Base-by-base conservation (phyloP, 306 rosid genomes). In the Acacia crassicarpa region DNA sequence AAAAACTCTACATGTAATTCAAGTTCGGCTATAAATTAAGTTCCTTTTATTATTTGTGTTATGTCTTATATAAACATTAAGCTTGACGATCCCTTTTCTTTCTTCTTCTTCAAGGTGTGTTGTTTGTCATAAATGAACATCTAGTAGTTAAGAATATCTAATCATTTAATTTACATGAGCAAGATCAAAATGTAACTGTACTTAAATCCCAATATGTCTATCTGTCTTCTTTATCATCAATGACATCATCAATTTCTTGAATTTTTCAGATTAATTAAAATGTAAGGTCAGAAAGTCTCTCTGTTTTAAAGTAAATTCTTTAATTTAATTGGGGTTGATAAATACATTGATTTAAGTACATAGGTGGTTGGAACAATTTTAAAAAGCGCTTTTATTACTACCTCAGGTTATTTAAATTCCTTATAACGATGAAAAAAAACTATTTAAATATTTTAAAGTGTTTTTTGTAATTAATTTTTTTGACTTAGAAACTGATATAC, bases 1-100 rank as follows among this genome's bases (percentile, higher is more conserved):
- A 89, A 74, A 53, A 70, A 53, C 85, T 25, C 74, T 78, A 62
- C 85, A 81, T 86, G 86, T 68, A 68, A 48, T 48, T 12, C 1
- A 40, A 32, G 4, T 33, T 66, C 25, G 2, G 67, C 2, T 58
- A 9, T 58, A 10, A 9, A 53, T 17, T 5, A 17, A 32, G 22
- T 14, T 33, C 68, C 44, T 13, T 67, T 9, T 13, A 15, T 27
- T 33, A n/a, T 62, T 8, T 63, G 38, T 27, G n/a, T 63, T 14
- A 6, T 15, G 38, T 30, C 11, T 27, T 6, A 4, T 30, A 16
- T 59, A 61, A 22, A 7, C 10, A 2, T 9, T n/a, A 35, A 33
- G 46, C 72, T 19, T 35, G 23, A n/a, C 41, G 8, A 0, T 20
- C 30, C 30, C 17, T 68, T 9, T 40, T 12, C 40, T 25, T 58